Evolutionary conservation across 2,329 filamentous ascomycete genomes (phyloP).

Genomic region (Penicillium sp.): DNA sequence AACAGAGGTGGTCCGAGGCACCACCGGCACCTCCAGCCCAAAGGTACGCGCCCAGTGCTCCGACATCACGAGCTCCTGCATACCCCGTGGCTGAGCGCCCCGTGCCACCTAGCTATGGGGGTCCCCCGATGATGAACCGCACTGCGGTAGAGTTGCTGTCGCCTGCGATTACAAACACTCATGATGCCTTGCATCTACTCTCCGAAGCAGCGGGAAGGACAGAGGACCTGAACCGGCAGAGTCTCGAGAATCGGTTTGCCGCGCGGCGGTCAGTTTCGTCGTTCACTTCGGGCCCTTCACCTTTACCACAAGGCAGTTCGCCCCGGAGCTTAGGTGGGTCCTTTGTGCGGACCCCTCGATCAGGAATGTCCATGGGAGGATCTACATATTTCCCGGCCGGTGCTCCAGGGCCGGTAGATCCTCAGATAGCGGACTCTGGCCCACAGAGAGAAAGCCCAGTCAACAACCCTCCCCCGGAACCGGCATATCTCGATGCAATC

Average conservation of each 20-base stretch:
- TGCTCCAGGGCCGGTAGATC: slow-evolving; percentile 26
- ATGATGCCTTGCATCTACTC: slow-evolving; percentile 86
- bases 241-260: slow-evolving; percentile 48
- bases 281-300: slow-evolving; percentile 40
- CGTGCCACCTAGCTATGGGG: slow-evolving; percentile 38
- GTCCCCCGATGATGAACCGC: slow-evolving; percentile 59
- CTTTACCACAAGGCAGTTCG: slow-evolving; percentile 36
- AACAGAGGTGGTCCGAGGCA: slow-evolving; percentile 34
- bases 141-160: slow-evolving; percentile 60
- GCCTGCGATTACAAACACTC: slow-evolving; percentile 78
- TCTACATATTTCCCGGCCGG: slow-evolving; percentile 50
- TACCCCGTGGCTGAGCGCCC: slow-evolving; percentile 28
- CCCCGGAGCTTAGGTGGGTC: slow-evolving; percentile 37
- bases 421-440: slow-evolving; percentile 29
- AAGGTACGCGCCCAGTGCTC: slow-evolving; percentile 30
- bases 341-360: slow-evolving; percentile 39
- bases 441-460: slow-evolving; percentile 29
- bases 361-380: slow-evolving; percentile 45
- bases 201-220: slow-evolving; percentile 72
- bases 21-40: slow-evolving; percentile 24
- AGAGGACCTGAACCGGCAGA: slow-evolving; percentile 50
- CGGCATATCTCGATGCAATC: slow-evolving; percentile 62
- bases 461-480: slow-evolving; percentile 31
- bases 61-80: slow-evolving; percentile 24
- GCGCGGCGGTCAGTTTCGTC: slow-evolving; percentile 41